phyloP scores from a whole-genome alignment of 108 stramenopile species.

The Nitzschia putrida region DNA sequence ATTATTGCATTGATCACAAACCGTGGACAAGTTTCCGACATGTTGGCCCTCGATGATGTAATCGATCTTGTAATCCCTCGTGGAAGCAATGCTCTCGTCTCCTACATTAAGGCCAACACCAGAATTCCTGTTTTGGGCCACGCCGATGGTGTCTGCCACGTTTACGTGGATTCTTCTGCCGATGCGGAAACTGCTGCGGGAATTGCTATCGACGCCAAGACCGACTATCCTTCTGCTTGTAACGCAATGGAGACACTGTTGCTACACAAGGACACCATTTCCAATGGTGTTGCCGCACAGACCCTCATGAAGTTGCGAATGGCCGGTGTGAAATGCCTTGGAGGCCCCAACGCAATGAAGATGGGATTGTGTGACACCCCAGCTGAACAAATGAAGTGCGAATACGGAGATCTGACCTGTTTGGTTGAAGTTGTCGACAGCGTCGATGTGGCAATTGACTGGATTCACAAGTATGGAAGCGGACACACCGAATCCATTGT shows the following conservation, averaged over 20 bases:
- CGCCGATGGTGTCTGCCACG: slow-evolving; percentile 98
- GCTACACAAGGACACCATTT: slow-evolving; percentile 79
- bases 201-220: slow-evolving; percentile 92
- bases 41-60: slow-evolving; percentile 83
- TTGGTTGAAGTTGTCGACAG: slow-evolving; percentile 91
- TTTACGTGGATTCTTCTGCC: slow-evolving; percentile 92
- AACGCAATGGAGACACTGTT: slow-evolving; percentile 98
- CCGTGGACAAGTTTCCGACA: slow-evolving; percentile 85
- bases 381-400: slow-evolving; percentile 74
- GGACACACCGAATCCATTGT: slow-evolving; percentile 98
- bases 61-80: slow-evolving; percentile 99
- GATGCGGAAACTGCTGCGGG: slow-evolving; percentile 59
- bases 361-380: slow-evolving; percentile 72
- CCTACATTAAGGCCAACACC: slow-evolving; percentile 90
- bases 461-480: slow-evolving; percentile 91
- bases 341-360: slow-evolving; percentile 83
- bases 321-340: slow-evolving; percentile 87
- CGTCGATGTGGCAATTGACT: slow-evolving; percentile 90
- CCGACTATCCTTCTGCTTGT: slow-evolving; percentile 98
- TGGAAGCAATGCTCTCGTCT: slow-evolving; percentile 89
- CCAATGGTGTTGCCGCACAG: slow-evolving; percentile 65
- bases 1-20: slow-evolving; percentile 91
- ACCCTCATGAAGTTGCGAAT: slow-evolving; percentile 74
- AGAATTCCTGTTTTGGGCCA: slow-evolving; percentile 97
- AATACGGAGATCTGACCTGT: slow-evolving; percentile 92